Evolutionary conservation across 352 stramenopile genomes (phyloP).

Genomic region (Phytophthora capsici): DNA sequence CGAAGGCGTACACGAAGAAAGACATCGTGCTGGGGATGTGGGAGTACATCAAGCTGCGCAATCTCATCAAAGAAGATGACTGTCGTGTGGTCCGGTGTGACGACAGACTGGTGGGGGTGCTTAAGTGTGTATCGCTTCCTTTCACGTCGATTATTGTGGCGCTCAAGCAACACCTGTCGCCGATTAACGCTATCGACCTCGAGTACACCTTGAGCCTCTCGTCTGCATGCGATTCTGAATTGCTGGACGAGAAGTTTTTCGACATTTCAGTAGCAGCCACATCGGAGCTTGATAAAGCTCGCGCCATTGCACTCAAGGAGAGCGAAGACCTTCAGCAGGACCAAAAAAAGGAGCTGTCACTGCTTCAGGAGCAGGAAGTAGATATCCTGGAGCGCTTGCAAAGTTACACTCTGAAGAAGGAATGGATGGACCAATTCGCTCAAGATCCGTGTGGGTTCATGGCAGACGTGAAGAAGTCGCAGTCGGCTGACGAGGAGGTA

Average conservation of each 20-base stretch:
- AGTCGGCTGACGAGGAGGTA: conserved; percentile 68
- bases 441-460: conserved; percentile 71
- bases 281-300: conserved; percentile 53
- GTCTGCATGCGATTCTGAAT: conserved; percentile 29
- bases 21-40: conserved; percentile 78
- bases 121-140: conserved; percentile 73
- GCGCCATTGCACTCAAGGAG: conserved; percentile 45
- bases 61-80: conserved; percentile 86
- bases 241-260: conserved; percentile 64
- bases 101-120: conserved; percentile 50
- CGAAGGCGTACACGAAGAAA: conserved; percentile 69
- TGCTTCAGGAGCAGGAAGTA: conserved; percentile 66
- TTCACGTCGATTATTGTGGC: conserved; percentile 76
- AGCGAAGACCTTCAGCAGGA: conserved; percentile 73
- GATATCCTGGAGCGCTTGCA: conserved; percentile 63
- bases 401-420: conserved; percentile 52
- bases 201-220: conserved; percentile 68
- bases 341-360: conserved; percentile 63
- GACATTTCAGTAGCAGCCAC: conserved; percentile 64
- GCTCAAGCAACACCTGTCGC: conserved; percentile 68
- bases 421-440: conserved; percentile 79
- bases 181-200: conserved; percentile 56
- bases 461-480: conserved; percentile 61
- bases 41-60: conserved; percentile 79
- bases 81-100: conserved; percentile 77